These are phyloP conservation scores for Allodekkera sacchari DNA, from an alignment of 805 yeast genomes.

Conservation along the genomic window DNA sequence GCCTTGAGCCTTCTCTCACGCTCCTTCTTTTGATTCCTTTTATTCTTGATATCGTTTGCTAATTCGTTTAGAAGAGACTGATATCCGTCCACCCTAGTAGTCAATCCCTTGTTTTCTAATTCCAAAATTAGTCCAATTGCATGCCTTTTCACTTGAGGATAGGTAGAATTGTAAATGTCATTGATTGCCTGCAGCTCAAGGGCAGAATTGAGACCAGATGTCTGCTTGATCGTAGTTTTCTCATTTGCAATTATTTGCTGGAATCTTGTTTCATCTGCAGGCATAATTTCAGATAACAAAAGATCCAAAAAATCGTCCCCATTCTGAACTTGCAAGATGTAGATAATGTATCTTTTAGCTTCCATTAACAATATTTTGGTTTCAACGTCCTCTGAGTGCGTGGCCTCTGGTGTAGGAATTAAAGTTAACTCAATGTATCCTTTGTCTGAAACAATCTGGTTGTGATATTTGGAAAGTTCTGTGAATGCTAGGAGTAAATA, in stretches of 20 bases:
- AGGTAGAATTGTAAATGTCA: slow-evolving; percentile 34
- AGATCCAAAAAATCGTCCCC: slow-evolving; percentile 48
- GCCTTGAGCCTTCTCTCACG: slow-evolving; percentile 33
- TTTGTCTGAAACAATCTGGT: slow-evolving; percentile 11
- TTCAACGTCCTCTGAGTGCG: slow-evolving; percentile 35
- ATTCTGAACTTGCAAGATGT: slow-evolving; percentile 78
- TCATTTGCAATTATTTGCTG: slow-evolving; percentile 45
- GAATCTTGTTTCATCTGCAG: slow-evolving; percentile 63
- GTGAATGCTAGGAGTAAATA: slow-evolving; percentile 15
- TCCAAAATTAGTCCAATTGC: slow-evolving; percentile 71
- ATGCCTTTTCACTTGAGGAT: slow-evolving; percentile 68
- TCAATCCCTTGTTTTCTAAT: slow-evolving; percentile 57
- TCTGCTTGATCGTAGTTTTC: slow-evolving; percentile 20
- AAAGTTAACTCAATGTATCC: slow-evolving; percentile 12
- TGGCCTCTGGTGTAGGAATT: slow-evolving; percentile 18
- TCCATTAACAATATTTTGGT: slow-evolving; percentile 48
- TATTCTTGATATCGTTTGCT: slow-evolving; percentile 62
- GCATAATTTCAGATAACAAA: slow-evolving; percentile 55
- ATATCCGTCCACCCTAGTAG: slow-evolving; percentile 61
- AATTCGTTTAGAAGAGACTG: slow-evolving; percentile 77
- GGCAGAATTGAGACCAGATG: slow-evolving; percentile 9
- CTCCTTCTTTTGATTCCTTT: slow-evolving; percentile 34
- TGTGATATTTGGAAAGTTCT: slow-evolving; percentile 12
- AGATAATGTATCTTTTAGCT: slow-evolving; percentile 74
- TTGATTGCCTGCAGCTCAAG: slow-evolving; percentile 33